Base-by-base conservation (phyloP, 768 basidiomycete species). In the Coprinopsis strossmayeri region DNA sequence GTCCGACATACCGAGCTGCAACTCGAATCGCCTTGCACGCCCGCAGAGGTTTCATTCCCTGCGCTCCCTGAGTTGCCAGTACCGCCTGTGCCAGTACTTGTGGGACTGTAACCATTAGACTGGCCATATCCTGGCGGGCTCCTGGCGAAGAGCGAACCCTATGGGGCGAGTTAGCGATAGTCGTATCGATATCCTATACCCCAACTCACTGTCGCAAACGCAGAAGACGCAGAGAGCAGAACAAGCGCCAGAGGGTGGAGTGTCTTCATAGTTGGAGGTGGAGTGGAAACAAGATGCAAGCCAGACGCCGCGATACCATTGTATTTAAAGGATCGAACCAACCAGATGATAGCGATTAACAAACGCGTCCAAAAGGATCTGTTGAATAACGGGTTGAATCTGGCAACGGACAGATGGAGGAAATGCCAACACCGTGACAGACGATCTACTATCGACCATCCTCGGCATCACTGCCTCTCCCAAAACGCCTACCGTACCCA, bases 71-170 rank as follows among this genome's bases (percentile, higher is more conserved):
- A n/a, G n/a, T n/a, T n/a, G n/a, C 5, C 13, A 21, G 43, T 11
- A 18, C 10, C 17, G 9, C 35, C 35, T 32, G 30, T 32, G 17
- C 35, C 35, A 10, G 11, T 11, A 18, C 40, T 43, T 1, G 47
- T 7, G 17, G 38, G n/a, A n/a, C 25, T 9, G 20, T 30, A 1
- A 7, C 23, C 24, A 11, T 11, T 40, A 37, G 20, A 48, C 4
- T 9, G 3, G 11, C 23, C 10, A 13, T 11, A 23, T n/a, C 23
- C 40, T 21, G 47, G 47, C 11, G 47, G 47, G 15, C n/a, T 11
- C 23, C 47, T 48, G 3, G 38, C 38, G 7, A 24, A 9, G 12
- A 48, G 28, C 38, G 47, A 28, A 7, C 47, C 47, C 47, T 48
- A 32, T 10, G 40, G 5, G 9, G 15, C 30, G 18, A 42, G 40